Percentiles rank a stretch among this genome's conserved stretches.
These are phyloP conservation scores for Malbranchea cinnamomea DNA, from an alignment of 2,329 filamentous ascomycete genomes.

Conservation along the genomic window DNA sequence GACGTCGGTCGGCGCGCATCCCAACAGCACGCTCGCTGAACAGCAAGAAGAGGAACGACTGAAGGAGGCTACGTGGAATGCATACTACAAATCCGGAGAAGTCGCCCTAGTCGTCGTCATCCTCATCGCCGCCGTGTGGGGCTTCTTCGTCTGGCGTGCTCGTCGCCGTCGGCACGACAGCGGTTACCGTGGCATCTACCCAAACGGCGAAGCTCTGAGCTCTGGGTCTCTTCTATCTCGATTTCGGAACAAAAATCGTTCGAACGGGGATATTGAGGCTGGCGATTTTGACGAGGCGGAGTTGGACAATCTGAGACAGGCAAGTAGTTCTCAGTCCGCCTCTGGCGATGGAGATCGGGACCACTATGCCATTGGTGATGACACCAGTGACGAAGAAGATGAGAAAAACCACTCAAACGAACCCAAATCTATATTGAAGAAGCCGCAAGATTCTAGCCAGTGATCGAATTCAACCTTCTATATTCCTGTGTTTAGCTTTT, in stretches of 20 bases:
- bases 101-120: slow-evolving; percentile 69
- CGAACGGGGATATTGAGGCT: slow-evolving; percentile 40
- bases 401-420: no score
- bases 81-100: slow-evolving; percentile 77
- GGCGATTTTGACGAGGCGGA: slow-evolving; percentile 49
- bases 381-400: slow-evolving; percentile 27
- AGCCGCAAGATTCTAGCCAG: no score
- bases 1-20: slow-evolving; percentile 60
- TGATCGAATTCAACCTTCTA: no score
- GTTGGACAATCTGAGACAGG: slow-evolving; percentile 42
- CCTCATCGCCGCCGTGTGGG: slow-evolving; percentile 58
- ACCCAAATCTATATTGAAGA: no score
- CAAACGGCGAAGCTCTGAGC: slow-evolving; percentile 25
- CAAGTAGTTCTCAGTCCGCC: slow-evolving; percentile 17
- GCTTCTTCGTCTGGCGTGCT: slow-evolving; percentile 49
- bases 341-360: slow-evolving; percentile 16
- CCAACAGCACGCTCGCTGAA: slow-evolving; percentile 52
- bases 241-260: slow-evolving; percentile 31
- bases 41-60: slow-evolving; percentile 56
- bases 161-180: slow-evolving; percentile 34
- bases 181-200: slow-evolving; percentile 27
- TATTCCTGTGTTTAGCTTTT: no score
- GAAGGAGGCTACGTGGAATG: slow-evolving; percentile 75
- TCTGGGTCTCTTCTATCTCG: slow-evolving; percentile 27
- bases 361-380: slow-evolving; percentile 35